Evolutionary conservation across 805 yeast genomes (phyloP).

Genomic region (Komagataella kurtzmanii): DNA sequence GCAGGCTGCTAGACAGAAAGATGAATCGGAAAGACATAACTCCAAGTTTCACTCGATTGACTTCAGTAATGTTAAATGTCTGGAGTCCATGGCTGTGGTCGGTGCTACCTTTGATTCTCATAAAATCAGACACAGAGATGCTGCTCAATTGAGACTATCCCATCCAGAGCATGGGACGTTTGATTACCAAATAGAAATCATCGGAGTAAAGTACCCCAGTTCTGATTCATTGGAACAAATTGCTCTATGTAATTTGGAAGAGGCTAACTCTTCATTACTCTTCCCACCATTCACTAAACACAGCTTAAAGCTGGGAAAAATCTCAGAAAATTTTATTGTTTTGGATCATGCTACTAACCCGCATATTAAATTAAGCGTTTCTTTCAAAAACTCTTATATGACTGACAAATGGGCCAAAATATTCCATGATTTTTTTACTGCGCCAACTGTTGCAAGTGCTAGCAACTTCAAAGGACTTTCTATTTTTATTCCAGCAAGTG

Average conservation of each 20-base stretch:
- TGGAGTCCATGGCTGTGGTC: slow-evolving; percentile 5
- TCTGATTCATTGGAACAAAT: slow-evolving; percentile 2
- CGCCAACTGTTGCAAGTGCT: slow-evolving; percentile 6
- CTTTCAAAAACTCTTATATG: not conserved
- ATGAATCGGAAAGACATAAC: slow-evolving; percentile 10
- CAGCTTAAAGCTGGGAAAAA: slow-evolving; percentile 11
- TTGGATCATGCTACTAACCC: not conserved
- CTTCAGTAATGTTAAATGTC: slow-evolving; percentile 3
- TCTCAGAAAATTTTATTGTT: not conserved
- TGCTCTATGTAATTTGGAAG: slow-evolving; percentile 17
- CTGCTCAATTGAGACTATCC: slow-evolving; percentile 1
- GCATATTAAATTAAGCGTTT: not conserved
- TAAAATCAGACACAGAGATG: slow-evolving; percentile 3
- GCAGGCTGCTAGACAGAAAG: slow-evolving; percentile 10
- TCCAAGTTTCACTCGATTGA: slow-evolving; percentile 6
- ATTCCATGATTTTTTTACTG: slow-evolving; percentile 7
- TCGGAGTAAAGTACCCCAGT: slow-evolving; percentile 1
- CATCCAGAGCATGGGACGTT: slow-evolving; percentile 3
- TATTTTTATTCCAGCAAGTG: not conserved
- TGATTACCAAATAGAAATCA: slow-evolving; percentile 1
- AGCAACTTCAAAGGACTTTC: not conserved
- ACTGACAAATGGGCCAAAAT: slow-evolving; percentile 2
- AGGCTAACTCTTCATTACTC: slow-evolving; percentile 14
- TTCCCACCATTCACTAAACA: slow-evolving; percentile 19
- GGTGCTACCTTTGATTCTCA: slow-evolving; percentile 4